Percentiles rank a stretch among this genome's conserved stretches.
Evolutionary conservation across 345 rosid genomes (phyloP).

Genomic region (Populus alba): DNA sequence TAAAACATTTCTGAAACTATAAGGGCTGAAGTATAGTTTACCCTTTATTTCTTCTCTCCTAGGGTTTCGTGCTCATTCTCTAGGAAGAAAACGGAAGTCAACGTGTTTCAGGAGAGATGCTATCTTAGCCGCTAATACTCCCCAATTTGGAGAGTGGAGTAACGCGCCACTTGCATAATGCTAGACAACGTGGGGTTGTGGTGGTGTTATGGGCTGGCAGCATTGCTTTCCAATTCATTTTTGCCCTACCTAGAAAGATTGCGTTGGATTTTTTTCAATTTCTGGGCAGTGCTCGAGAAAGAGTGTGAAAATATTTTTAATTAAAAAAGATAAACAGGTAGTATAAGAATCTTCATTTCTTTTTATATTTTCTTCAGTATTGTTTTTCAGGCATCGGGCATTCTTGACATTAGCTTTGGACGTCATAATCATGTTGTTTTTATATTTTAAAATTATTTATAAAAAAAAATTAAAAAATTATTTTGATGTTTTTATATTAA

Average conservation of each 20-base stretch:
- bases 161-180: background rate
- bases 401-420: no score
- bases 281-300: background rate
- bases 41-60: background rate
- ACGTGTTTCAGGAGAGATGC: background rate
- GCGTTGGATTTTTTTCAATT: background rate
- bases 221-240: constrained; percentile 1
- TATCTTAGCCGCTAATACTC: background rate
- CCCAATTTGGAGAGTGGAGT: background rate
- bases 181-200: background rate
- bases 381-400: background rate
- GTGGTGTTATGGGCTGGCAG: background rate
- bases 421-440: no score
- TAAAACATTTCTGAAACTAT: background rate
- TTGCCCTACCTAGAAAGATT: background rate
- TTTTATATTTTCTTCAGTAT: no score
- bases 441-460: no score
- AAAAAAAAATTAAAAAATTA: no score
- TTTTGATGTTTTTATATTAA: no score
- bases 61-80: background rate
- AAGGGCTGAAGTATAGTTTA: background rate
- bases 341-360: no score
- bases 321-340: no score
- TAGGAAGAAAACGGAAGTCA: background rate
- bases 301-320: background rate